phyloP scores from a whole-genome alignment of 2,329 filamentous ascomycete species.

The Calcarisporium arbuscula region DNA sequence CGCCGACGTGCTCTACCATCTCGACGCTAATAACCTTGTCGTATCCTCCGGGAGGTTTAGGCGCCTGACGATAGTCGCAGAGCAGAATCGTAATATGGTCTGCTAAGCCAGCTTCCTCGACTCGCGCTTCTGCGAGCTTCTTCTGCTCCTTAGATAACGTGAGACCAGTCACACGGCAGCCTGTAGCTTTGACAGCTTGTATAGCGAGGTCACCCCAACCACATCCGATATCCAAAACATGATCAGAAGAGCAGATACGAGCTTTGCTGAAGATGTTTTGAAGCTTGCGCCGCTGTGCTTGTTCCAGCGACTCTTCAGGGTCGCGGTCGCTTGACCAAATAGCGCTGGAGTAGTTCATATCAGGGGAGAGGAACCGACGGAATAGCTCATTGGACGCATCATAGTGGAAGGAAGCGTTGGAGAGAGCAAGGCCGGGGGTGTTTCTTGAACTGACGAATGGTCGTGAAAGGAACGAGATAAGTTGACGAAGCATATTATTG shows the following conservation, averaged over 20 bases:
- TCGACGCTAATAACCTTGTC: conserved; percentile 70
- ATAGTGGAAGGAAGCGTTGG: conserved; percentile 10
- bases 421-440: conserved; percentile 2
- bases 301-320: conserved; percentile 49
- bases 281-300: conserved; percentile 63
- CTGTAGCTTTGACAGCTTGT: conserved; percentile 56
- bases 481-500: conserved; percentile 2
- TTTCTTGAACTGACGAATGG: conserved; percentile 5
- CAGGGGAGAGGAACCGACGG: conserved; percentile 8
- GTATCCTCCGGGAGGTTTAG: conserved; percentile 45
- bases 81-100: conserved; percentile 57
- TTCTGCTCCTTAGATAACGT: conserved; percentile 66
- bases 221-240: conserved; percentile 67
- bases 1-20: conserved; percentile 69
- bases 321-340: conserved; percentile 7
- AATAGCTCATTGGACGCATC: conserved; percentile 11
- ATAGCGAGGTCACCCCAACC: conserved; percentile 72
- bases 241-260: conserved; percentile 54
- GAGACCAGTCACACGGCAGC: conserved; percentile 60
- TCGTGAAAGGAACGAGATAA: conserved; percentile 4
- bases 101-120: conserved; percentile 51
- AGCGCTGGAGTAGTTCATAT: conserved; percentile 12
- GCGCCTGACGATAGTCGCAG: conserved; percentile 60
- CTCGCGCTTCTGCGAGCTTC: conserved; percentile 56
- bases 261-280: conserved; percentile 58